These are phyloP conservation scores for Pythium folliculosum DNA, from an alignment of 352 stramenopile genomes.

Conservation along the genomic window DNA sequence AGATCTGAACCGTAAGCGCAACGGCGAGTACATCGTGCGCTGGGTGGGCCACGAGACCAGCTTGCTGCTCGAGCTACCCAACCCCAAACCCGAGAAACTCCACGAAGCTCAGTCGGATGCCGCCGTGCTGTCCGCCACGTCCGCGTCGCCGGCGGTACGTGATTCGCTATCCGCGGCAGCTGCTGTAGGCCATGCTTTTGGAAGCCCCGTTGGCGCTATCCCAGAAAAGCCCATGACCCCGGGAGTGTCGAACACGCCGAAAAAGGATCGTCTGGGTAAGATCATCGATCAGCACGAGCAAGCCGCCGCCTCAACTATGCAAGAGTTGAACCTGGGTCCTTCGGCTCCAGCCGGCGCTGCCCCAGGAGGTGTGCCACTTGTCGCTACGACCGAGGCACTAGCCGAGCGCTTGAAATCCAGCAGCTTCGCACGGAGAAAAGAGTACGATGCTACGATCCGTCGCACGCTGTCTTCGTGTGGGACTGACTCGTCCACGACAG, in stretches of 20 bases:
- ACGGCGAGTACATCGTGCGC: constrained; percentile 78
- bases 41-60: constrained; percentile 86
- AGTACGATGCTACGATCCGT: constrained; percentile 72
- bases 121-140: constrained; percentile 6
- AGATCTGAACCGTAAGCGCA: constrained; percentile 81
- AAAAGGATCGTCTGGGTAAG: constrained; percentile 54
- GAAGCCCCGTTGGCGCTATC: neutral
- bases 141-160: no score
- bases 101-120: constrained; percentile 44
- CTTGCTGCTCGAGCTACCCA: constrained; percentile 67
- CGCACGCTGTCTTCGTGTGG: constrained; percentile 24
- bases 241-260: constrained; percentile 48
- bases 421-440: constrained; percentile 66
- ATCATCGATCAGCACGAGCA: constrained; percentile 65
- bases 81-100: constrained; percentile 42
- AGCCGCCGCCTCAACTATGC: constrained; percentile 19
- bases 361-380: neutral
- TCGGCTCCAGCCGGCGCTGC: constrained; percentile 7
- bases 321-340: constrained; percentile 4
- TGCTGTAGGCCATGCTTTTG: constrained; percentile 6
- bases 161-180: neutral
- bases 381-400: constrained; percentile 5
- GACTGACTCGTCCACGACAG: constrained; percentile 24
- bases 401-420: constrained; percentile 68
- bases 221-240: constrained; percentile 19